Percentiles rank a stretch among this genome's conserved stretches.
Evolutionary conservation across 371 early-diverging fungal genomes (phyloP).

Genomic region (Mucor irregularis): DNA sequence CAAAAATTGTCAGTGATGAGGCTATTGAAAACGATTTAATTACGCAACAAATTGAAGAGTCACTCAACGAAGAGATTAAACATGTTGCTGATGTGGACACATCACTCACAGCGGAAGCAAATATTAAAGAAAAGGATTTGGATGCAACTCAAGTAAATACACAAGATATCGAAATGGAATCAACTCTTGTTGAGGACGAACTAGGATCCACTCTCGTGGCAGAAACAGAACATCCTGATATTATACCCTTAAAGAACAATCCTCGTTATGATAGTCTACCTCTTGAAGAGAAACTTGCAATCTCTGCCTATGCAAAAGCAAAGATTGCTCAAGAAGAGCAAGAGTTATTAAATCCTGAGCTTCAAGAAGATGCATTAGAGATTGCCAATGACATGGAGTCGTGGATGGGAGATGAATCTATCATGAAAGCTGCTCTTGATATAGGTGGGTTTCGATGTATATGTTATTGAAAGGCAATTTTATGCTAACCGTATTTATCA

Average conservation of each 20-base stretch:
- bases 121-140: neutral
- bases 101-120: slow-evolving; percentile 3
- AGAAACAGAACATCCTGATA: neutral
- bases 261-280: slow-evolving; percentile 1
- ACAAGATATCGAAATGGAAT: slow-evolving; percentile 3
- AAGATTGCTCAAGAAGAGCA: slow-evolving; percentile 30
- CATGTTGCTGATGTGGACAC: neutral
- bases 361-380: slow-evolving; percentile 23
- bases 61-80: slow-evolving; percentile 9
- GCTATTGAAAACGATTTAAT: neutral
- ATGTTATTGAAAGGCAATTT: neutral
- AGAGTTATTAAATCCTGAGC: slow-evolving; percentile 16
- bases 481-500: neutral
- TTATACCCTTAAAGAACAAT: slow-evolving; percentile 5
- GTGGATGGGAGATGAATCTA: slow-evolving; percentile 31
- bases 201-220: neutral
- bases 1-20: neutral
- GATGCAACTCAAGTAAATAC: slow-evolving; percentile 17
- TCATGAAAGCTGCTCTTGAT: slow-evolving; percentile 31
- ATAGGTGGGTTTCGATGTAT: slow-evolving; percentile 34
- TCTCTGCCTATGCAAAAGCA: slow-evolving; percentile 11
- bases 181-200: slow-evolving; percentile 1
- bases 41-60: slow-evolving; percentile 3
- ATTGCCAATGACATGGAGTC: slow-evolving; percentile 49
- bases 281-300: slow-evolving; percentile 7